These are phyloP conservation scores for Candida orba DNA, from an alignment of 805 yeast species.

Conservation along the genomic window DNA sequence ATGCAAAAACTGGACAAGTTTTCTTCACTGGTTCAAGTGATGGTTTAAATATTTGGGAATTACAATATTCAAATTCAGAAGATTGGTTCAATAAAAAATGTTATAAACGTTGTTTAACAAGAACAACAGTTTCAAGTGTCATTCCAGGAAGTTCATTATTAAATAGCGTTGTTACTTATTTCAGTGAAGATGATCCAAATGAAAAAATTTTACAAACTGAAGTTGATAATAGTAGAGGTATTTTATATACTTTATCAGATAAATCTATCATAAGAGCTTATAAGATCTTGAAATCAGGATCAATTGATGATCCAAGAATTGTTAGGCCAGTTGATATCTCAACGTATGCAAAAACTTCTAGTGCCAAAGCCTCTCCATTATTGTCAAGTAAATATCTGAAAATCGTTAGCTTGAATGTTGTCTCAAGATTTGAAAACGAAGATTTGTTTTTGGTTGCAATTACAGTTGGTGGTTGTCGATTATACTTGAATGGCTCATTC, in stretches of 20 bases:
- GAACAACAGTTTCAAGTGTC: conserved; percentile 47
- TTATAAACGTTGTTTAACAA: conserved; percentile 76
- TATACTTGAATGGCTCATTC: conserved; percentile 43
- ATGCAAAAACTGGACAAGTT: conserved; percentile 64
- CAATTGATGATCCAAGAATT: conserved; percentile 34
- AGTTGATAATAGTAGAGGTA: conserved; percentile 70
- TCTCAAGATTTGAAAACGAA: conserved; percentile 56
- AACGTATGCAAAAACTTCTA: conserved; percentile 34
- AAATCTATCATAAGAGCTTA: conserved; percentile 78
- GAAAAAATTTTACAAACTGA: conserved; percentile 64
- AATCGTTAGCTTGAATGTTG: conserved; percentile 56
- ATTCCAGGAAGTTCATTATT: conserved; percentile 34
- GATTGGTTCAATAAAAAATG: conserved; percentile 85
- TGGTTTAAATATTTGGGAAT: conserved; percentile 78
- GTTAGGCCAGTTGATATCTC: conserved; percentile 31
- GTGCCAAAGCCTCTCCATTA: conserved; percentile 46
- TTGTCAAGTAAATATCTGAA: conserved; percentile 48
- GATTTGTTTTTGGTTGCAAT: conserved; percentile 70
- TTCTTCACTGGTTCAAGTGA: conserved; percentile 79
- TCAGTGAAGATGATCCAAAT: conserved; percentile 21
- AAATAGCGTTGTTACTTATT: conserved; percentile 29
- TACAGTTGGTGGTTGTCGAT: conserved; percentile 77
- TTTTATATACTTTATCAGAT: conserved; percentile 76
- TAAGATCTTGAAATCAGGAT: conserved; percentile 37
- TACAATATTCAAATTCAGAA: conserved; percentile 74